phyloP scores from a whole-genome alignment of 352 stramenopile genomes.

The Globisporangium paroecandrum region DNA sequence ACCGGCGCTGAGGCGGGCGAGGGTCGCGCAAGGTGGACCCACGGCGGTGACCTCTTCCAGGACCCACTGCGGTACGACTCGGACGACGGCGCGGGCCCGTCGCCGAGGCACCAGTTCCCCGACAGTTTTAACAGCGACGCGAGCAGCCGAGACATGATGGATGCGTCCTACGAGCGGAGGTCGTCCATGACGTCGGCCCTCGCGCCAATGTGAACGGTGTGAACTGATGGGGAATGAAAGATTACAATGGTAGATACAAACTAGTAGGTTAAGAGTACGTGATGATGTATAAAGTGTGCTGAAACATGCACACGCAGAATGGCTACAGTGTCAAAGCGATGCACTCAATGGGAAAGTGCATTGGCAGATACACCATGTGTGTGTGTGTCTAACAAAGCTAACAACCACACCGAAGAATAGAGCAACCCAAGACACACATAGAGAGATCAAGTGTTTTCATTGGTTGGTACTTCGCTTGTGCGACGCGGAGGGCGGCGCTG shows the following conservation, averaged over 20 bases:
- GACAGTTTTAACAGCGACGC: slow-evolving; percentile 69
- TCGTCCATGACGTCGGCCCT: slow-evolving; percentile 18
- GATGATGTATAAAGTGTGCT: slow-evolving; percentile 10
- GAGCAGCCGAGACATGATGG: slow-evolving; percentile 30
- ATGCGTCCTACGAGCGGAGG: slow-evolving; percentile 25
- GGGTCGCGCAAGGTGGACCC: slow-evolving; percentile 60
- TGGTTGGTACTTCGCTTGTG: slow-evolving; percentile 12
- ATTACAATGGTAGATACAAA: slow-evolving; percentile 11
- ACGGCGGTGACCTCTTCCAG: slow-evolving; percentile 79
- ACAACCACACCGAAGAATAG: background rate
- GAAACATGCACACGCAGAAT: background rate
- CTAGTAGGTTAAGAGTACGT: slow-evolving; percentile 7
- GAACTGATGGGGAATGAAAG: slow-evolving; percentile 3
- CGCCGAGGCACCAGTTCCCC: slow-evolving; percentile 48
- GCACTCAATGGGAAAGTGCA: slow-evolving; percentile 11
- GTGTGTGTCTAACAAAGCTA: background rate
- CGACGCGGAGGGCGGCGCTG: slow-evolving; percentile 18
- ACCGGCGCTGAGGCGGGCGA: slow-evolving; percentile 32
- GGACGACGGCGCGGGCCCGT: slow-evolving; percentile 57
- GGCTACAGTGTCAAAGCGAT: background rate
- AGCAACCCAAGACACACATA: background rate
- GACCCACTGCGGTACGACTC: slow-evolving; percentile 83
- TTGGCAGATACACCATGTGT: background rate
- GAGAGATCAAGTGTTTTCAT: background rate
- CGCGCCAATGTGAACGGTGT: slow-evolving; percentile 12